Conservation (phyloP, 1,284 basidiomycete genomes). For the Phaffia rhodozyma region DNA sequence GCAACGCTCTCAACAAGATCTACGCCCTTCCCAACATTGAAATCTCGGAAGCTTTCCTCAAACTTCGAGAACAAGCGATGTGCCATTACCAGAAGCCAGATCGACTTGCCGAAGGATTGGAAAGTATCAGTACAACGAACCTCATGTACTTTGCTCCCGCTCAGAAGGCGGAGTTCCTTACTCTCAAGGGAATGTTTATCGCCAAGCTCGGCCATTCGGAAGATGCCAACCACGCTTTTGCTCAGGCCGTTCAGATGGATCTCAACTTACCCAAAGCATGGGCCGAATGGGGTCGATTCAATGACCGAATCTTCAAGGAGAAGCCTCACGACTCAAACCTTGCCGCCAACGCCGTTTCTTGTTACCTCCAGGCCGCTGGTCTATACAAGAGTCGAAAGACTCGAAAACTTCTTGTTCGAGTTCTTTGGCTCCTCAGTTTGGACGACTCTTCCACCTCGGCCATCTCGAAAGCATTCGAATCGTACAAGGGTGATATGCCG, state of each 20-base stretch:
- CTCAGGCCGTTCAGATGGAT: constrained; percentile 91
- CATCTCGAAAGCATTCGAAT: constrained; percentile 84
- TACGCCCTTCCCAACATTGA: constrained; percentile 99
- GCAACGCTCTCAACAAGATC: constrained; percentile 88
- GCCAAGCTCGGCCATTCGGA: constrained; percentile 75
- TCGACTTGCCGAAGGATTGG: constrained; percentile 84
- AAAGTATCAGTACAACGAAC: constrained; percentile 99
- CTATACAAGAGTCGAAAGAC: constrained; percentile 92
- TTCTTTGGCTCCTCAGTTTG: constrained; percentile 91
- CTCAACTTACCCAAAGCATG: constrained; percentile 91
- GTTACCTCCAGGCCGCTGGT: constrained; percentile 94
- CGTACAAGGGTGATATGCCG: constrained; percentile 90
- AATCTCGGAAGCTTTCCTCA: constrained; percentile 98
- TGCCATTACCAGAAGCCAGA: constrained; percentile 95
- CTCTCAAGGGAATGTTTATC: constrained; percentile 99
- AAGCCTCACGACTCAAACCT: constrained; percentile 55
- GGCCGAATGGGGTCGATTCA: constrained; percentile 97
- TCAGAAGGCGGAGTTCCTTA: constrained; percentile 98
- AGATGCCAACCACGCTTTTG: constrained; percentile 86
- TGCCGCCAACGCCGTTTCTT: constrained; percentile 87
- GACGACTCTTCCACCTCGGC: constrained; percentile 61
- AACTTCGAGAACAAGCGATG: constrained; percentile 96
- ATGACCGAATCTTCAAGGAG: constrained; percentile 86
- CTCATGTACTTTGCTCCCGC: constrained; percentile 90
- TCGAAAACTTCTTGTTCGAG: constrained; percentile 77